Conservation (phyloP, 139 green algal genomes). For the Coccomyxa sp. region DNA sequence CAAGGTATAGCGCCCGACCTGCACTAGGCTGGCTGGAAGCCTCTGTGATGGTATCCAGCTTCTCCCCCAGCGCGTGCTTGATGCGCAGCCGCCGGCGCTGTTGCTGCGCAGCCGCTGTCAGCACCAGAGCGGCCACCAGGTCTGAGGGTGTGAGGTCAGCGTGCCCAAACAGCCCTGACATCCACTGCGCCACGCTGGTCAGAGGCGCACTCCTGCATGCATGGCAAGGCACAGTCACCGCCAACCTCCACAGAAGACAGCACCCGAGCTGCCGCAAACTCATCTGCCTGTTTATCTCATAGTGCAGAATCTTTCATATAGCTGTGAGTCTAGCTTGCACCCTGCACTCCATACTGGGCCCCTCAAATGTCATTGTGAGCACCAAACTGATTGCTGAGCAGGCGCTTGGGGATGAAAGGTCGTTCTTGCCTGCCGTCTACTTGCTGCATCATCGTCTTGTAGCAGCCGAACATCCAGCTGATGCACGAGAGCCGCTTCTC, state of each 20-base stretch:
- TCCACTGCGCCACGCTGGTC: slow-evolving; percentile 37
- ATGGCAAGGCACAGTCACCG: neutral
- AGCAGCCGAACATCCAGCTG: slow-evolving; percentile 28
- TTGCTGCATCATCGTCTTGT: slow-evolving; percentile 13
- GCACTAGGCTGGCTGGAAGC: too few relatives aligned
- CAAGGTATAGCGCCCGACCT: too few relatives aligned
- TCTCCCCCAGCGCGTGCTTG: slow-evolving; percentile 28
- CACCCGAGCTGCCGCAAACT: too few relatives aligned
- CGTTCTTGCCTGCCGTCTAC: slow-evolving; percentile 8
- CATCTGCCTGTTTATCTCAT: too few relatives aligned
- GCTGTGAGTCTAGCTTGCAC: too few relatives aligned
- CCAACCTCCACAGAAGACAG: neutral
- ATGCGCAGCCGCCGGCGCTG: slow-evolving; percentile 31
- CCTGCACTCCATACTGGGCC: too few relatives aligned
- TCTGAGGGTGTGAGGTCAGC: slow-evolving; percentile 38
- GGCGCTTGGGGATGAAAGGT: too few relatives aligned
- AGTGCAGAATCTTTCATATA: too few relatives aligned
- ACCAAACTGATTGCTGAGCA: too few relatives aligned
- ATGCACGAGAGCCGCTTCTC: slow-evolving; percentile 35
- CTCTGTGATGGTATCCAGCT: too few relatives aligned
- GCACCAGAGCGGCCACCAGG: slow-evolving; percentile 28
- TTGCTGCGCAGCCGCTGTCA: slow-evolving; percentile 34
- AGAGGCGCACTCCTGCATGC: slow-evolving; percentile 27
- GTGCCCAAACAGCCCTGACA: slow-evolving; percentile 28
- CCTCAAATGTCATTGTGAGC: too few relatives aligned